These are phyloP conservation scores for Wickerhamomyces sp. DNA, from an alignment of 1,139 yeast species.

Conservation along the genomic window DNA sequence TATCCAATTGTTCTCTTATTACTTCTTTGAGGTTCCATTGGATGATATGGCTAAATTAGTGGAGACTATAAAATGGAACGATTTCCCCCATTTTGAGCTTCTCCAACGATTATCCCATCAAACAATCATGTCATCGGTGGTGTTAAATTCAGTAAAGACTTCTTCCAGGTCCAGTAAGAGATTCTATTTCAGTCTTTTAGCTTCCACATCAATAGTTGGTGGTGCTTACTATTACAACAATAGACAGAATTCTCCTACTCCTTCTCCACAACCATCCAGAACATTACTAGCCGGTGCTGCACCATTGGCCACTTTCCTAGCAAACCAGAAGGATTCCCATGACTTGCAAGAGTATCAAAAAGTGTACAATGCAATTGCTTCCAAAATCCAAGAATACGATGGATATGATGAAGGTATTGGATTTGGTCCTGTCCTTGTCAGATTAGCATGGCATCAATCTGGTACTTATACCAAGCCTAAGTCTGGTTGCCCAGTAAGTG, in stretches of 20 bases:
- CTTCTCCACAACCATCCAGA: background rate
- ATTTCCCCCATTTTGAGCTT: background rate
- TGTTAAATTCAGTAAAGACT: background rate
- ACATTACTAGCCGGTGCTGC: conserved; percentile 19
- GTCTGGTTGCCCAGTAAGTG: conserved; percentile 22
- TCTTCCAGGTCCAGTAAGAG: conserved; percentile 1
- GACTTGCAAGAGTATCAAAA: conserved; percentile 57
- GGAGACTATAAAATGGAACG: background rate
- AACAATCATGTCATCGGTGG: background rate
- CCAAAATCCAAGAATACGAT: conserved; percentile 67
- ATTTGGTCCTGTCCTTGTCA: conserved; percentile 60
- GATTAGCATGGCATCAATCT: conserved; percentile 74
- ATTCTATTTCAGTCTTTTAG: background rate
- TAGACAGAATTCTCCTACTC: background rate
- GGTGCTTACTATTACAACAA: conserved; percentile 2
- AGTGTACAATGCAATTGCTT: conserved; percentile 77
- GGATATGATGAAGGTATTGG: conserved; percentile 74
- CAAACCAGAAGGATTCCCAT: conserved; percentile 11
- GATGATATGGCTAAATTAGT: too few relatives aligned
- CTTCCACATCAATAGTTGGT: conserved; percentile 1
- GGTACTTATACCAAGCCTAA: conserved; percentile 60
- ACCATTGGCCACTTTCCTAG: conserved; percentile 22
- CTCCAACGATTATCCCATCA: background rate
- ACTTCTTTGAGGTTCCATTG: too few relatives aligned
- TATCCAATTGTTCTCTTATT: too few relatives aligned